Percentiles rank a stretch among this genome's conserved stretches.
Conservation (phyloP, 352 stramenopile species). For the Phytophthora cactorum region DNA sequence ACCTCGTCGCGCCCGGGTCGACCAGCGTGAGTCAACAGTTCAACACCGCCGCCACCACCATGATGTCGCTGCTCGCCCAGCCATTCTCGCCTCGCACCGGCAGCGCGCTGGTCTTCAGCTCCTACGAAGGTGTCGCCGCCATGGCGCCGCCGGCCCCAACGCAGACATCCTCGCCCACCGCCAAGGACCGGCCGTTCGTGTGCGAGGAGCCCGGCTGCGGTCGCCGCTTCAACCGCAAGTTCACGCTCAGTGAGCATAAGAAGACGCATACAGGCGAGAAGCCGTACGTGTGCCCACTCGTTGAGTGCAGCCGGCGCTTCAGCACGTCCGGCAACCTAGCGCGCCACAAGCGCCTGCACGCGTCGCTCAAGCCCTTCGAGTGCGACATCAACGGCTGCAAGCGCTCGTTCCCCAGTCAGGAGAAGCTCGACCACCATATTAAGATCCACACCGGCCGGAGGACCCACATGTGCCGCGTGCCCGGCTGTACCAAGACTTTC, state of each 20-base stretch:
- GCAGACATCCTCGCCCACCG: conserved; percentile 5
- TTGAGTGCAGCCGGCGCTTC: conserved; percentile 57
- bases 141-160: background rate
- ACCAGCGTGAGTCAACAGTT: conserved; percentile 14
- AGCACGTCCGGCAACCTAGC: conserved; percentile 64
- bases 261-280: conserved; percentile 69
- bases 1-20: conserved; percentile 12
- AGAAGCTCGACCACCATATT: conserved; percentile 53
- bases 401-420: conserved; percentile 49
- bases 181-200: conserved; percentile 47
- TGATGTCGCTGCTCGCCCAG: conserved; percentile 45
- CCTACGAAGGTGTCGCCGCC: conserved; percentile 11
- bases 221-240: conserved; percentile 59
- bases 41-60: conserved; percentile 10
- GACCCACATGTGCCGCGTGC: conserved; percentile 48
- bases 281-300: conserved; percentile 52
- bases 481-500: conserved; percentile 59
- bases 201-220: conserved; percentile 49
- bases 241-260: conserved; percentile 62
- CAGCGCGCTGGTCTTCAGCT: conserved; percentile 24
- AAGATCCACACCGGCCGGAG: conserved; percentile 59
- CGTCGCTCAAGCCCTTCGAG: conserved; percentile 55
- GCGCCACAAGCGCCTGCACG: conserved; percentile 60
- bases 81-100: conserved; percentile 24
- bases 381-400: conserved; percentile 50